Base-by-base conservation (phyloP, 169 alveolate species). In the Theileria annulata region DNA sequence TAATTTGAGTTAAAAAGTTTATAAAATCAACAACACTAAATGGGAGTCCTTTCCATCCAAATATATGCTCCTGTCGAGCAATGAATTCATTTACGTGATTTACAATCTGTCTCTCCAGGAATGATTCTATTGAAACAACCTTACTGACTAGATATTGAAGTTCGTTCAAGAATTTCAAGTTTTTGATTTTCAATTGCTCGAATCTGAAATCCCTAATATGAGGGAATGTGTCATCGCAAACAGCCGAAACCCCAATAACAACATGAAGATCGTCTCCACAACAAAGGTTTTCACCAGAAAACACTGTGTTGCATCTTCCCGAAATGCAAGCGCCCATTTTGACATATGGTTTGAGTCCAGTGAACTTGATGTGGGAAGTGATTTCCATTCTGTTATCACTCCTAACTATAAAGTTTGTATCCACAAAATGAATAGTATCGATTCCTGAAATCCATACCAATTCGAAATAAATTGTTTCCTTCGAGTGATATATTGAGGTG, bases 41-140 rank as follows among this genome's bases (percentile, higher is more conserved):
- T n/a, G 87, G 67, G 31, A 82, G 25, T 4, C 89, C 89, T 35
- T 85, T 71, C 89, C 89, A 82, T n/a, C 42, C 37, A 4, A 82
- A 5, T 5, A 56, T 35, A 25, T 47, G 80, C 19, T 37, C 58
- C 12, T 58, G 75, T 35, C 62, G 27, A 5, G 31, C 30, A 48
- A 82, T 30, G 30, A 59, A 12, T 13, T 71, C 47, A 77, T 82
- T 82, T 0, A 37, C 8, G 37, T 75, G 35, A 2, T 15, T n/a
- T 9, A 72, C 42, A 23, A 35, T 9, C 42, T 33, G 25, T 4
- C 25, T 28, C 13, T 74, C 86, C 33, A 82, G 47, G 49, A 70
- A 42, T 13, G 37, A 10, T 21, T 21, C 77, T 9, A 75, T 10
- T 48, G 75, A 60, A n/a, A 72, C 12, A 23, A 82, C 33, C n/a